A percentile compares a stretch with the other conserved stretches of the same genome.
Conservation (phyloP, 202 grass and related monocot species). For the Bolboschoenoplectus hybrid region DNA sequence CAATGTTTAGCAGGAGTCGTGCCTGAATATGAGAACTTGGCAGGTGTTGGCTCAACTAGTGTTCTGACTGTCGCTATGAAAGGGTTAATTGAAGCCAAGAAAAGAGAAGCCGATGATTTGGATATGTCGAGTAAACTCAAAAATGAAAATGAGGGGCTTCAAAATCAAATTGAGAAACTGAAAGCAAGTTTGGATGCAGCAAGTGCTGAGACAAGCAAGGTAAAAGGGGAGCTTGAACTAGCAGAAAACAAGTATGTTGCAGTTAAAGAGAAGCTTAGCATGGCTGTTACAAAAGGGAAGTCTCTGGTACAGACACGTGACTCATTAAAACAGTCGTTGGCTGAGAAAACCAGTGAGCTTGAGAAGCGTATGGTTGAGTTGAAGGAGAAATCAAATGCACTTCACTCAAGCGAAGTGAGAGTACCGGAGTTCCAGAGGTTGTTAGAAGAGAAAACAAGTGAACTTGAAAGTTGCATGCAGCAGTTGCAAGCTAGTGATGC, state of each 20-base stretch:
- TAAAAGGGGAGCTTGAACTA: slow-evolving; percentile 75
- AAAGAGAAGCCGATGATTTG: slow-evolving; percentile 60
- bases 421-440: slow-evolving; percentile 56
- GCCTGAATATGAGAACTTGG: slow-evolving; percentile 54
- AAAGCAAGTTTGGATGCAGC: slow-evolving; percentile 61
- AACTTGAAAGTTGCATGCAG: slow-evolving; percentile 66
- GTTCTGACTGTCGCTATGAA: slow-evolving; percentile 54
- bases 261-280: slow-evolving; percentile 82
- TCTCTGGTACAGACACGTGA: slow-evolving; percentile 94
- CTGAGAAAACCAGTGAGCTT: slow-evolving; percentile 70
- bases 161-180: slow-evolving; percentile 57
- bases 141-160: slow-evolving; percentile 63
- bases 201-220: slow-evolving; percentile 59
- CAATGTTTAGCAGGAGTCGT: slow-evolving; percentile 61
- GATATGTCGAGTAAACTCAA: slow-evolving; percentile 47
- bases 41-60: slow-evolving; percentile 41
- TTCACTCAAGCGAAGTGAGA: slow-evolving; percentile 61
- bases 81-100: slow-evolving; percentile 72
- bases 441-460: slow-evolving; percentile 64
- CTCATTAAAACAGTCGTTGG: slow-evolving; percentile 83
- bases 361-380: slow-evolving; percentile 61
- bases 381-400: slow-evolving; percentile 66
- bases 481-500: slow-evolving; percentile 52
- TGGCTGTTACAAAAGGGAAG: slow-evolving; percentile 95
- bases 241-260: slow-evolving; percentile 66